phyloP scores from a whole-genome alignment of 192 early-diverging fungal species.

The Obelidium mucronatum region DNA sequence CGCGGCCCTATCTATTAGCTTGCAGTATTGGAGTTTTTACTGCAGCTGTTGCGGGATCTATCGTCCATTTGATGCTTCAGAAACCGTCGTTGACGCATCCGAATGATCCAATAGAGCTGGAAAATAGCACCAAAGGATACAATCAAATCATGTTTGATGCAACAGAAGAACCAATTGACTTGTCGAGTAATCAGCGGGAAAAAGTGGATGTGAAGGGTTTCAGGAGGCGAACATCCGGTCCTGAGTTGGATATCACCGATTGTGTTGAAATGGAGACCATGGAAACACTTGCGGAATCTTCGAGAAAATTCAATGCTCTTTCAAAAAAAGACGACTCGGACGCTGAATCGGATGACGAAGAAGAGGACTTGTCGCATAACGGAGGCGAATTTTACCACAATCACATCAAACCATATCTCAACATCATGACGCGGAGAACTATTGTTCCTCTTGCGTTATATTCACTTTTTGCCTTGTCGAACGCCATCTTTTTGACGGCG shows the following conservation, averaged over 20 bases:
- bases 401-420: slow-evolving; percentile 35
- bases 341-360: not conserved
- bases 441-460: slow-evolving; percentile 40
- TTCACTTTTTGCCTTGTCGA: slow-evolving; percentile 36
- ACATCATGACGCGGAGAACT: slow-evolving; percentile 33
- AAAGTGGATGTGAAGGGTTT: not conserved
- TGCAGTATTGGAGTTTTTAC: slow-evolving; percentile 15
- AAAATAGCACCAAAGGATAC: slow-evolving; percentile 5
- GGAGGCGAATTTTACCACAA: not conserved
- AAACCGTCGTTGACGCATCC: not conserved
- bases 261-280: slow-evolving; percentile 7
- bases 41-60: not conserved
- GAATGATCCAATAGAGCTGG: too few species aligned
- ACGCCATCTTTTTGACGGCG: slow-evolving; percentile 47
- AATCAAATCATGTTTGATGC: slow-evolving; percentile 9
- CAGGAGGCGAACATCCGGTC: not conserved
- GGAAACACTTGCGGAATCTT: slow-evolving; percentile 4
- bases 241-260: slow-evolving; percentile 19
- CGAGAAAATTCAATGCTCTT: not conserved
- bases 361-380: not conserved
- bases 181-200: not conserved
- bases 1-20: slow-evolving; percentile 20
- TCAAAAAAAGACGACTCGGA: too few species aligned
- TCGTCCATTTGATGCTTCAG: slow-evolving; percentile 13
- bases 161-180: not conserved